Conservation (phyloP, 495 filamentous ascomycete genomes). For the Neurospora sp. region DNA sequence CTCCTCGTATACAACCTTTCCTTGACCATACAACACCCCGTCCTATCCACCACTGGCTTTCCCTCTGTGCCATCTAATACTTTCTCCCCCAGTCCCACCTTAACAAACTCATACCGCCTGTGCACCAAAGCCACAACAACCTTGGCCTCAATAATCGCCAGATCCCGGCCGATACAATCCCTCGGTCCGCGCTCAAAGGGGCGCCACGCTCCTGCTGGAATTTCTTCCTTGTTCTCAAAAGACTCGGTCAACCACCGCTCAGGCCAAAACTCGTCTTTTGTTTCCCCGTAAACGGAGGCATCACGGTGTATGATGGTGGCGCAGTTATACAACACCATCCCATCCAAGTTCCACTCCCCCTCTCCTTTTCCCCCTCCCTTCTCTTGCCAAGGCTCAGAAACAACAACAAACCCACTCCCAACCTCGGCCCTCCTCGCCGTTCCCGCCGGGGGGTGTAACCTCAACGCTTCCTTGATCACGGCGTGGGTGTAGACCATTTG, state of each 20-base stretch:
- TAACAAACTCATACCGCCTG: constrained; percentile 33
- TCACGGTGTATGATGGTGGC: constrained; percentile 48
- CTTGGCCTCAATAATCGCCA: constrained; percentile 36
- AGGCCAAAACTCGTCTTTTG: constrained; percentile 48
- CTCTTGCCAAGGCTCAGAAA: neutral
- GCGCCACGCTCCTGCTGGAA: constrained; percentile 36
- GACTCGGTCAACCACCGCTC: constrained; percentile 51
- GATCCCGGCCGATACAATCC: constrained; percentile 48
- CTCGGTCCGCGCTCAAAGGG: constrained; percentile 47
- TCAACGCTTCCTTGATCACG: constrained; percentile 44
- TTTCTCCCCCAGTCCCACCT: constrained; percentile 36
- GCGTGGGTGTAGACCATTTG: constrained; percentile 35
- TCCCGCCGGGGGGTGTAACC: constrained; percentile 34
- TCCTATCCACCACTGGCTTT: constrained; percentile 21
- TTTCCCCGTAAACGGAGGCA: constrained; percentile 43
- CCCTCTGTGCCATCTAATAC: constrained; percentile 10
- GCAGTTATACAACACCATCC: constrained; percentile 43
- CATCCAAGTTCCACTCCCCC: constrained; percentile 44
- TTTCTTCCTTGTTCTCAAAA: constrained; percentile 9
- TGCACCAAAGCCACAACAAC: constrained; percentile 29
- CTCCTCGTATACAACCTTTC: constrained; percentile 33
- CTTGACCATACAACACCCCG: constrained; percentile 32
- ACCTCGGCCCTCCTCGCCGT: constrained; percentile 26
- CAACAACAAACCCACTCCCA: constrained; percentile 16
- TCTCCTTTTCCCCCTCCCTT: constrained; percentile 33